Evolutionary conservation across 2,329 filamentous ascomycete species (phyloP), one percentile per base, ranked within the genome.

Genomic region (Monosporascus sp.): DNA sequence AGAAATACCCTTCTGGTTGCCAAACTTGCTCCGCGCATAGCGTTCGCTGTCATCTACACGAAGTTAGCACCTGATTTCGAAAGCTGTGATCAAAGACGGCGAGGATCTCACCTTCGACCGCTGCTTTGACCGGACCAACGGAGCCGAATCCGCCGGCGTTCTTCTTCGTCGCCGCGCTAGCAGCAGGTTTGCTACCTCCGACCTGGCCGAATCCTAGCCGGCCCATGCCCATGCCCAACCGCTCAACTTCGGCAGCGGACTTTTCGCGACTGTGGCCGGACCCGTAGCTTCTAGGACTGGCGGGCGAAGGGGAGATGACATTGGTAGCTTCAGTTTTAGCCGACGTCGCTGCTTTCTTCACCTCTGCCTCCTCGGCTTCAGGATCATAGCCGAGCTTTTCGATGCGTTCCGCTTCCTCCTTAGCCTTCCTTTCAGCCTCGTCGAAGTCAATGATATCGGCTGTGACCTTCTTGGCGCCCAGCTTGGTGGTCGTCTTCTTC

Each of bases 341-440:
- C 31, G 60, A 38, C 8, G 57, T 47, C 35, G 61, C 57, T 8
- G 57, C 35, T 60, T 79, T 75, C 54, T 82, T 77, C 38, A 68
- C 67, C 46, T 68, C 70, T 22, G 74, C 70, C 61, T 81, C 81
- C 71, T 96, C 93, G 20, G 90, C 92, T 58, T 97, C 88, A 1
- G 92, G 90, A 64, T 99, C 91, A 66, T 99, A 99, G 39, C 94
- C 94, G 22, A 99, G 78, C 74, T 96, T 96, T 69, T 88, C 91
- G 67, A 97, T 94, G 61, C 94, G 87, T 71, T 97, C 94, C 3
- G 92, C 94, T 72, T 99, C 94, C 72, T 97, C 94, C 71, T 93
- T 96, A 44, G 94, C 94, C 74, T 95, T 96, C 72, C 89, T 90
- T 78, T 99, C 94, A 3, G 92, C 94, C 70, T 93, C 94, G 59